Percentiles rank a stretch among this genome's conserved stretches.
Conservation (phyloP, 139 green algal genomes). For the Picochlorum costavermella region DNA sequence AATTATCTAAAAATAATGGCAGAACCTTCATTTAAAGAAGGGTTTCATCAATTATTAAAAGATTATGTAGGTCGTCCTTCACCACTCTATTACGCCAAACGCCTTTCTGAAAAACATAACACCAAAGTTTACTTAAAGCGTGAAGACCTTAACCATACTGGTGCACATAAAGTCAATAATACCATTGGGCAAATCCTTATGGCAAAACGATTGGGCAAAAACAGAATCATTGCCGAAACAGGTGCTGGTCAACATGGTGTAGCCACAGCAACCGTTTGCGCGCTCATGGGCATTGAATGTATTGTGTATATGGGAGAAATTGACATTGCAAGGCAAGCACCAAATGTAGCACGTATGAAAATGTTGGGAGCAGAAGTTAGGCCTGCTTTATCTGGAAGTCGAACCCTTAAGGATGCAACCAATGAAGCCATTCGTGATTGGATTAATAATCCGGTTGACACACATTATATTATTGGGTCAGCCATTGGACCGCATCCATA, state of each 20-base stretch:
- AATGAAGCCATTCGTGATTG: conserved; percentile 97
- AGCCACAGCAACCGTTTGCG: conserved; percentile 95
- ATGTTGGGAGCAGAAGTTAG: conserved; percentile 91
- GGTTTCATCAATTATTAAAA: too few species aligned
- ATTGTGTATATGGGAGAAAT: conserved; percentile 99
- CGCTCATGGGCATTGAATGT: conserved; percentile 86
- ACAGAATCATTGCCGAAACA: conserved; percentile 97
- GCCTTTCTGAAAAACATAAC: conserved; percentile 75
- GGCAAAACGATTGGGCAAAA: conserved; percentile 87
- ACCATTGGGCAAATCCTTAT: conserved; percentile 90
- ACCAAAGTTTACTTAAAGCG: conserved; percentile 95
- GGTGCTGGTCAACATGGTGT: conserved; percentile 97
- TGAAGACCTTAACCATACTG: conserved; percentile 99
- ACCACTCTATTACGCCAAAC: conserved; percentile 90
- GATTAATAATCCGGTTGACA: conserved; percentile 98
- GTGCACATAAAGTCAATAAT: conserved; percentile 99
- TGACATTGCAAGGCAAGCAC: conserved; percentile 92
- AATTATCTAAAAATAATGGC: too few species aligned
- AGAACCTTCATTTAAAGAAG: too few species aligned
- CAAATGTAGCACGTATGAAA: conserved; percentile 99
- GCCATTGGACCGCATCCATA: conserved; percentile 95
- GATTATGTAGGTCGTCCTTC: conserved; percentile 92
- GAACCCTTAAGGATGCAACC: conserved; percentile 96
- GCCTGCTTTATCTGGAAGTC: conserved; percentile 79
- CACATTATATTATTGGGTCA: conserved; percentile 98